phyloP scores from a whole-genome alignment of 768 basidiomycete genomes.

The Cystobasidium tubakii region DNA sequence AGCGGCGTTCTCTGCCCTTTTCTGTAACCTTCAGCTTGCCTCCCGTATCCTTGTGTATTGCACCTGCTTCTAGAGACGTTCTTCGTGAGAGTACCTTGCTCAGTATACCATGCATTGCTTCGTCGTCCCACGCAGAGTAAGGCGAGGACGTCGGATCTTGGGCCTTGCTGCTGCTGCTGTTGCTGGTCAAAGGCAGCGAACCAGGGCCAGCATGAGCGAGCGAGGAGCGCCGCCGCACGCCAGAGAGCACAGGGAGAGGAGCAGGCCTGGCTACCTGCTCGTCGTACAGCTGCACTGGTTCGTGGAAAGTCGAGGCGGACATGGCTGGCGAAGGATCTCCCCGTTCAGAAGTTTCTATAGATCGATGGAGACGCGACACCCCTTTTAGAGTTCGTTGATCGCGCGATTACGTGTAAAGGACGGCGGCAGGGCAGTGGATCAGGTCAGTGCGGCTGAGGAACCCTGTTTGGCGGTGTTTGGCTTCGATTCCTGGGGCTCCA shows the following conservation, averaged over 20 bases:
- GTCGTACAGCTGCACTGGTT: neutral
- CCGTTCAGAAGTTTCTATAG: neutral
- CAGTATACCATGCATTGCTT: neutral
- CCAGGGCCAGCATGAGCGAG: neutral
- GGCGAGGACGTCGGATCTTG: neutral
- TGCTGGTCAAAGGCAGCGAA: neutral
- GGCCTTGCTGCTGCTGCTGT: too few species aligned
- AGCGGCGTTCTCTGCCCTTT: conserved; percentile 13
- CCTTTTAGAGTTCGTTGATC: too few species aligned
- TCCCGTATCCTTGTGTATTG: neutral
- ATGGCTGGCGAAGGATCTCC: neutral
- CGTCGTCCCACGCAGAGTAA: neutral
- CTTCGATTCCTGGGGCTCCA: neutral
- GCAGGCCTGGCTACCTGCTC: neutral
- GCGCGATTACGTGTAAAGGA: neutral
- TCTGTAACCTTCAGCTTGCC: conserved; percentile 19
- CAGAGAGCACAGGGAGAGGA: neutral
- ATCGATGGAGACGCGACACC: neutral
- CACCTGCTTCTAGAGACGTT: neutral
- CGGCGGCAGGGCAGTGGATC: too few species aligned
- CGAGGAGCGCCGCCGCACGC: neutral
- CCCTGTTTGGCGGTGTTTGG: too few species aligned
- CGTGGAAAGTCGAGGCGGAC: neutral
- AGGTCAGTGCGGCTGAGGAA: too few species aligned
- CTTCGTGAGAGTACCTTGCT: neutral